Conservation (phyloP, 2,329 filamentous ascomycete genomes). For the Xenosphaeropsis pyriputrescens region DNA sequence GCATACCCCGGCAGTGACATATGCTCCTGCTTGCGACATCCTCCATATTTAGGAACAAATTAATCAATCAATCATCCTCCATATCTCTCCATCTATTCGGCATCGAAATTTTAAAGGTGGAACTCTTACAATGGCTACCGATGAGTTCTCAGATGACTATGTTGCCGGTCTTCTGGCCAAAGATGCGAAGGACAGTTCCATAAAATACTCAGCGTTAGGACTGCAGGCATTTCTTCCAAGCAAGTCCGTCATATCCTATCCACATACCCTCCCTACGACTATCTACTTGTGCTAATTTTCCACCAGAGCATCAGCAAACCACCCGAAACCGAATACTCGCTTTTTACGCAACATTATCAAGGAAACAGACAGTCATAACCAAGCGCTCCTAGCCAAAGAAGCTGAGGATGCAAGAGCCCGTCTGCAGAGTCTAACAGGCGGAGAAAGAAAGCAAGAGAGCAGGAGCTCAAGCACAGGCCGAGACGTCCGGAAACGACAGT, state of each 20-base stretch:
- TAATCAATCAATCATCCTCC: too few species aligned
- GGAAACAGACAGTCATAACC: slow-evolving; percentile 81
- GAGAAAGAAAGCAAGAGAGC: slow-evolving; percentile 20
- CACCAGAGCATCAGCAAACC: slow-evolving; percentile 32
- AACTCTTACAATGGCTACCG: slow-evolving; percentile 11
- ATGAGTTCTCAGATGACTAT: slow-evolving; percentile 59
- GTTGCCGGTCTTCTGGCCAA: slow-evolving; percentile 66
- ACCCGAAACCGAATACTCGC: slow-evolving; percentile 80
- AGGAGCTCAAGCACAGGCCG: slow-evolving; percentile 28
- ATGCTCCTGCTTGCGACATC: neutral
- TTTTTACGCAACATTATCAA: slow-evolving; percentile 82
- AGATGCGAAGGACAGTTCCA: slow-evolving; percentile 61
- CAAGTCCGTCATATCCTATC: slow-evolving; percentile 2
- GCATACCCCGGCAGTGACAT: too few species aligned
- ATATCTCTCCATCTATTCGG: too few species aligned
- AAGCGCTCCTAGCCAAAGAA: slow-evolving; percentile 71
- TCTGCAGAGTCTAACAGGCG: slow-evolving; percentile 43
- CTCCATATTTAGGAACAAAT: too few species aligned
- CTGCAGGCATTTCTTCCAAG: slow-evolving; percentile 45
- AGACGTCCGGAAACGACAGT: slow-evolving; percentile 40
- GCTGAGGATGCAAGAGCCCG: slow-evolving; percentile 62
- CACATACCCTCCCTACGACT: neutral
- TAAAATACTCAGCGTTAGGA: slow-evolving; percentile 62
- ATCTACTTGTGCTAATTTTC: slow-evolving; percentile 3
- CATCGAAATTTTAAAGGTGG: too few species aligned